A percentile compares a stretch with the other conserved stretches of the same genome.
These are phyloP conservation scores for Angophora floribunda DNA, from an alignment of 345 rosid species.

Conservation along the genomic window DNA sequence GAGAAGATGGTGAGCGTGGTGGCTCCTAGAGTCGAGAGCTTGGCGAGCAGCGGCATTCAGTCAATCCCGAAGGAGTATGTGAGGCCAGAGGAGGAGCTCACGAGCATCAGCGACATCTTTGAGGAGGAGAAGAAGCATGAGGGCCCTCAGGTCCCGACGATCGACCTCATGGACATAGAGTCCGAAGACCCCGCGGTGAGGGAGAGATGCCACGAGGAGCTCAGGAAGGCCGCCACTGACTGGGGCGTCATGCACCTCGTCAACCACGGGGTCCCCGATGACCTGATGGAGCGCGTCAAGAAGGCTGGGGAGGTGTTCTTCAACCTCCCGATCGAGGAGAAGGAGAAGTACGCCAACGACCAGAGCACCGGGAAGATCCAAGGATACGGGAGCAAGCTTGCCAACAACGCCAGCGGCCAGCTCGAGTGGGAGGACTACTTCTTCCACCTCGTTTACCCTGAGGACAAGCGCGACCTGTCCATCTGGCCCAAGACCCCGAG, in stretches of 20 bases:
- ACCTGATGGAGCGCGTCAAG: slow-evolving; percentile 56
- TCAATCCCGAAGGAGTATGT: slow-evolving; percentile 75
- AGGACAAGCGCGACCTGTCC: slow-evolving; percentile 67
- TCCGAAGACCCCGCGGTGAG: slow-evolving; percentile 37
- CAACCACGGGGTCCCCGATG: slow-evolving; percentile 67
- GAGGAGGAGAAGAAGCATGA: slow-evolving; percentile 63
- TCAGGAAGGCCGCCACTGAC: slow-evolving; percentile 51
- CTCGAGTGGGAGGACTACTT: slow-evolving; percentile 97
- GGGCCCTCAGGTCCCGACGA: slow-evolving; percentile 83
- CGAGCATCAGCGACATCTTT: slow-evolving; percentile 59
- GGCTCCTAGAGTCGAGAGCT: slow-evolving; percentile 51
- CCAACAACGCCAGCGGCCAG: slow-evolving; percentile 79
- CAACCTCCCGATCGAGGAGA: slow-evolving; percentile 60
- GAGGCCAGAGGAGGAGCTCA: slow-evolving; percentile 70
- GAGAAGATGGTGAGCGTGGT: slow-evolving; percentile 17
- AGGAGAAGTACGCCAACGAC: slow-evolving; percentile 82
- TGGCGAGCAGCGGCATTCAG: slow-evolving; percentile 62
- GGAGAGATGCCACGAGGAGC: slow-evolving; percentile 37
- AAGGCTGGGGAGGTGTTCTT: slow-evolving; percentile 57
- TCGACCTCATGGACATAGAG: slow-evolving; percentile 54
- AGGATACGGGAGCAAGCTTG: slow-evolving; percentile 94
- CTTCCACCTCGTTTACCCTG: slow-evolving; percentile 77
- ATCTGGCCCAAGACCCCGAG: slow-evolving; percentile 78
- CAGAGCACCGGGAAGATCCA: slow-evolving; percentile 78
- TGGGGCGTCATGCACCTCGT: slow-evolving; percentile 98